Evolutionary conservation across 345 rosid species (phyloP).

Genomic region (Cardiospermum halicacabum): DNA sequence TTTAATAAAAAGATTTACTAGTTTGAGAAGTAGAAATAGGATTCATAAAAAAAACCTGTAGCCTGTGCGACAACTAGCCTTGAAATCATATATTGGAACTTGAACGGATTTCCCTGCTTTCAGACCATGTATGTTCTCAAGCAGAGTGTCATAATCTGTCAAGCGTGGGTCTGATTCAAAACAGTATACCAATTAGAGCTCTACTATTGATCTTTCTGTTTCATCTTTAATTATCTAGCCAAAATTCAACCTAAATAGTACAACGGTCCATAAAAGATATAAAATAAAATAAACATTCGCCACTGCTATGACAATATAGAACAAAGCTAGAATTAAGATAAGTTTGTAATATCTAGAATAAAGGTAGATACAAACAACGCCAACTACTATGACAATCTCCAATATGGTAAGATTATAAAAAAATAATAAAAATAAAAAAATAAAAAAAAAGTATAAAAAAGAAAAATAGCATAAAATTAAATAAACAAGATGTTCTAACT

Average conservation of each 20-base stretch:
- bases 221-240: conserved; percentile 2
- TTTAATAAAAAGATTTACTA: background rate
- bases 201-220: conserved; percentile 16
- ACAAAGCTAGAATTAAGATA: background rate
- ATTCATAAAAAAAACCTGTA: conserved; percentile 54
- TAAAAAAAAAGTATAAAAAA: too few relatives aligned
- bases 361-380: background rate
- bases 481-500: background rate
- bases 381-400: background rate
- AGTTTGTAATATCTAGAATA: background rate
- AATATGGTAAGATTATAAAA: background rate
- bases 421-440: too few relatives aligned
- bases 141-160: conserved; percentile 92
- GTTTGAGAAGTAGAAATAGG: conserved; percentile 6
- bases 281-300: conserved; percentile 4
- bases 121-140: conserved; percentile 74
- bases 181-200: conserved; percentile 25
- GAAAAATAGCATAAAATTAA: background rate
- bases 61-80: conserved; percentile 83
- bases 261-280: conserved; percentile 11
- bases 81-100: conserved; percentile 94
- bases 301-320: too few relatives aligned
- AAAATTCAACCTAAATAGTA: conserved; percentile 13
- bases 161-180: conserved; percentile 81
- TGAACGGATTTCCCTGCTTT: conserved; percentile 82